A percentile compares a stretch with the other conserved stretches of the same genome.
These are phyloP conservation scores for Crithidia expoeki DNA, from an alignment of 208 protist genomes.

Conservation along the genomic window DNA sequence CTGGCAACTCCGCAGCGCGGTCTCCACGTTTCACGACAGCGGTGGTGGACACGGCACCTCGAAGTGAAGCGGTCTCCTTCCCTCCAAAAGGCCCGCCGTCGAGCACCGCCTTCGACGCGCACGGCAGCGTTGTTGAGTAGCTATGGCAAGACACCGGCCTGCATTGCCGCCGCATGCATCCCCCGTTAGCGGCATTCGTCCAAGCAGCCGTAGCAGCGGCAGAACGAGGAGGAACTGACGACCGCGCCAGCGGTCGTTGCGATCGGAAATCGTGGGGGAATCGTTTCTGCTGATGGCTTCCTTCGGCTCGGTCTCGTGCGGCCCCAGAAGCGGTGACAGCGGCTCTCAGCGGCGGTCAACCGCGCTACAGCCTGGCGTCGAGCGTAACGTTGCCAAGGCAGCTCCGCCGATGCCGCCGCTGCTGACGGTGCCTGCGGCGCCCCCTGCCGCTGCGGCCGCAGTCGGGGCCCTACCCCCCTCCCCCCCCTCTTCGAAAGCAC, in stretches of 20 bases:
- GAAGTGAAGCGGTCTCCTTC: too few species aligned
- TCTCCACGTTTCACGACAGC: too few species aligned
- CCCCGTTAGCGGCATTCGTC: background rate
- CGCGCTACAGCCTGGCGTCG: background rate
- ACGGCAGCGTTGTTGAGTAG: background rate
- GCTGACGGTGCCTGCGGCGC: background rate
- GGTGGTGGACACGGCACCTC: too few species aligned
- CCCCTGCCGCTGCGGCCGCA: background rate
- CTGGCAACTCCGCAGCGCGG: too few species aligned
- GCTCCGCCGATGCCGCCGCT: background rate
- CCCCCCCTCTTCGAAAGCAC: background rate
- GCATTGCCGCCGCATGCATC: background rate
- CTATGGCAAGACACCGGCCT: background rate
- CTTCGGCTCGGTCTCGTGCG: constrained; percentile 8
- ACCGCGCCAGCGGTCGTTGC: constrained; percentile 34
- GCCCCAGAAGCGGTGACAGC: constrained; percentile 2
- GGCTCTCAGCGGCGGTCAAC: background rate
- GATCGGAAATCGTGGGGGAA: constrained; percentile 27
- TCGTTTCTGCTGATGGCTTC: constrained; percentile 24
- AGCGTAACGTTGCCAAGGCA: background rate
- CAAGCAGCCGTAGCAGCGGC: background rate
- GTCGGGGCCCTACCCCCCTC: background rate
- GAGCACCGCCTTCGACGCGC: too few species aligned
- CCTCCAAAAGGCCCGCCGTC: too few species aligned
- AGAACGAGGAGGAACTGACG: constrained; percentile 30